Base-by-base conservation (phyloP, 129 eudicot species). In the Chrysanthemum makinoi region DNA sequence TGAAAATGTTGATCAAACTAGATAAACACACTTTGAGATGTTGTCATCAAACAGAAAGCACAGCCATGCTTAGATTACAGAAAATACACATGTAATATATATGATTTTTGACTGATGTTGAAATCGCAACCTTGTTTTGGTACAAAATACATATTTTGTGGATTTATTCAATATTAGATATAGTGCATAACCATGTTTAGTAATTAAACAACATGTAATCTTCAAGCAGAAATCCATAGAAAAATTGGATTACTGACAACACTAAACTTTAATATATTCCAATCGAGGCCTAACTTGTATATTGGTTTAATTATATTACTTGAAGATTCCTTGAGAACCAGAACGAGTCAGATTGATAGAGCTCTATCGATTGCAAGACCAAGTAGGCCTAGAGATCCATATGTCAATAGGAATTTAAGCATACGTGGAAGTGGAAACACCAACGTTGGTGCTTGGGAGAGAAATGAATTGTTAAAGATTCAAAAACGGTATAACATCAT, bases 391-490 rank as follows among this genome's bases (percentile, higher is more conserved):
- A 68, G 72, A 63, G 74, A 71, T 3, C 65, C 72, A 43, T 74
- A 68, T 62, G 75, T 75, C 51, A 69, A 55, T 55, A 64, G 74
- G 65, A 73, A 22, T 68, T 74, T 85, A 74, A 77, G 72, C 76
- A 64, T 57, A 39, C 72, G 10, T 39, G 68, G 81, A 65, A 73
- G 61, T 78, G 77, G 70, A 64, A 74, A 75, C 35, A 63, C 75
- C 77, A 83, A 79, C 72, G 81, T 85, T 63, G 92, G 86, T 44
- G 84, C 89, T 52, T 91, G 97, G 97, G 96, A 88, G 64, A 76
- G 49, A 76, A 74, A 88, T n/a, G 84, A 84, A 67, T 68, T 82
- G 76, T 81, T 64, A 59, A 91, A 86, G 77, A 84, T 91, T 58
- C 75, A 78, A 48, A 88, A 88, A 65, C 43, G 90, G 96, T 86